phyloP scores from a whole-genome alignment of 306 rosid species.

The Medicago lupulina region DNA sequence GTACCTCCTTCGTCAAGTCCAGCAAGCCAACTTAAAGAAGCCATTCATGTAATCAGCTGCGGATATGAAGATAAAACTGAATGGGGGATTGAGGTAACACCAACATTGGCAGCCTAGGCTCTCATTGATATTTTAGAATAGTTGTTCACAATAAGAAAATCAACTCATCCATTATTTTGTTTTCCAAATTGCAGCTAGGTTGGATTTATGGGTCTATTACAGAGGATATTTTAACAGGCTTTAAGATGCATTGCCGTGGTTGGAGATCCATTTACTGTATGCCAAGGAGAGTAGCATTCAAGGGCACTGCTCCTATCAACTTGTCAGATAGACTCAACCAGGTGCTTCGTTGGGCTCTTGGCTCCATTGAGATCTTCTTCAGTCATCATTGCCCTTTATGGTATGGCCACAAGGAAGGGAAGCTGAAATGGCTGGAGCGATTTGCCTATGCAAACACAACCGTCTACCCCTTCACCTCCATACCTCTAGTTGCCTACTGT shows the following conservation, averaged over 20 bases:
- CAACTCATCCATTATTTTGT: slow-evolving; percentile 34
- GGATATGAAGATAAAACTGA: slow-evolving; percentile 98
- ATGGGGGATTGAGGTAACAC: slow-evolving; percentile 92
- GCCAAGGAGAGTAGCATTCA: slow-evolving; percentile 86
- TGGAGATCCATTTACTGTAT: slow-evolving; percentile 96
- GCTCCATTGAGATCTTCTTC: slow-evolving; percentile 96
- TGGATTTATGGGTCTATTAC: slow-evolving; percentile 98
- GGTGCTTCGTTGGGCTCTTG: slow-evolving; percentile 98
- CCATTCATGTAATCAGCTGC: slow-evolving; percentile 90
- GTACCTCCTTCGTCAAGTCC: slow-evolving; percentile 95
- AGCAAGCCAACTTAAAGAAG: slow-evolving; percentile 87
- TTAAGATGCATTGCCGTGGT: slow-evolving; percentile 99
- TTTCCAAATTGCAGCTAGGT: slow-evolving; percentile 71
- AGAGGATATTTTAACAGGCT: slow-evolving; percentile 94
- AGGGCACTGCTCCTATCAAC: slow-evolving; percentile 99
- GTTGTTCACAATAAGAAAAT: slow-evolving; percentile 27
- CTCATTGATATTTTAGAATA: slow-evolving; percentile 35
- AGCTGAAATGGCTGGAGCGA: slow-evolving; percentile 96
- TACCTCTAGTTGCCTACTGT: slow-evolving; percentile 91
- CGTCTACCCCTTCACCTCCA: slow-evolving; percentile 91
- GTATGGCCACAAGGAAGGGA: slow-evolving; percentile 93
- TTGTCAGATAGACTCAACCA: slow-evolving; percentile 96
- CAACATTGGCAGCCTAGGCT: slow-evolving; percentile 5
- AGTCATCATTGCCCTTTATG: slow-evolving; percentile 87
- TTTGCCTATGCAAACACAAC: slow-evolving; percentile 92